A percentile compares a stretch with the other conserved stretches of the same genome.
Evolutionary conservation across 768 basidiomycete genomes (phyloP).

Genomic region (Leccinellum luteum): DNA sequence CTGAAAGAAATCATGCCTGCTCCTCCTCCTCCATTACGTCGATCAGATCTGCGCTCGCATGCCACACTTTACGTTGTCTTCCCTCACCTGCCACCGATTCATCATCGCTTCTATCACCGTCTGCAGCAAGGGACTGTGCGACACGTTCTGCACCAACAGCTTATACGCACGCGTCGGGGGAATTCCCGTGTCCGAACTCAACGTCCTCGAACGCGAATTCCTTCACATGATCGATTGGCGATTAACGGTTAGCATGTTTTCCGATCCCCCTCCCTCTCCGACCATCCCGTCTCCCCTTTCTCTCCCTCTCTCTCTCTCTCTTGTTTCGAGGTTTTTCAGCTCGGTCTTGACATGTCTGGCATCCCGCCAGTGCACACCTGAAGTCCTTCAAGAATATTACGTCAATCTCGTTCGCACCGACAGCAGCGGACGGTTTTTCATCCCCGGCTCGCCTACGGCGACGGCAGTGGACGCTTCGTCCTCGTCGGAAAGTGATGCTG

Average conservation of each 20-base stretch:
- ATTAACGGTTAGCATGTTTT: conserved; percentile 71
- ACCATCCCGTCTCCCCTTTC: not conserved
- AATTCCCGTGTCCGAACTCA: conserved; percentile 86
- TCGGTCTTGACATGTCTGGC: conserved; percentile 19
- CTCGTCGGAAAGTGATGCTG: conserved; percentile 51
- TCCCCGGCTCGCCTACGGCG: conserved; percentile 41
- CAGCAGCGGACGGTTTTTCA: conserved; percentile 55
- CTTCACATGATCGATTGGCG: conserved; percentile 91
- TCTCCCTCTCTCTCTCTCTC: not conserved
- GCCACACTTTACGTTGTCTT: conserved; percentile 89
- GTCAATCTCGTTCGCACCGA: conserved; percentile 89
- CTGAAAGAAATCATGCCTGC: conserved; percentile 68
- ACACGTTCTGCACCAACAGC: conserved; percentile 91
- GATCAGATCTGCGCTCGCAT: conserved; percentile 89
- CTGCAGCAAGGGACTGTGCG: conserved; percentile 92
- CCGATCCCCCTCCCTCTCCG: not conserved
- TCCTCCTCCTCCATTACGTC: conserved; percentile 86
- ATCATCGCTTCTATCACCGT: conserved; percentile 91
- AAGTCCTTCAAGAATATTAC: conserved; percentile 91
- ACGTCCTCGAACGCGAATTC: conserved; percentile 93
- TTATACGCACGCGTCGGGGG: conserved; percentile 97
- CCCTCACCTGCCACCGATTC: conserved; percentile 97
- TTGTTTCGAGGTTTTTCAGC: conserved; percentile 5
- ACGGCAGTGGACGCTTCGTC: not conserved
- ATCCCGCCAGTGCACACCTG: conserved; percentile 72